A percentile compares a stretch with the other conserved stretches of the same genome.
Evolutionary conservation across 2,329 filamentous ascomycete species (phyloP).

Genomic region (Xylaria digitata): DNA sequence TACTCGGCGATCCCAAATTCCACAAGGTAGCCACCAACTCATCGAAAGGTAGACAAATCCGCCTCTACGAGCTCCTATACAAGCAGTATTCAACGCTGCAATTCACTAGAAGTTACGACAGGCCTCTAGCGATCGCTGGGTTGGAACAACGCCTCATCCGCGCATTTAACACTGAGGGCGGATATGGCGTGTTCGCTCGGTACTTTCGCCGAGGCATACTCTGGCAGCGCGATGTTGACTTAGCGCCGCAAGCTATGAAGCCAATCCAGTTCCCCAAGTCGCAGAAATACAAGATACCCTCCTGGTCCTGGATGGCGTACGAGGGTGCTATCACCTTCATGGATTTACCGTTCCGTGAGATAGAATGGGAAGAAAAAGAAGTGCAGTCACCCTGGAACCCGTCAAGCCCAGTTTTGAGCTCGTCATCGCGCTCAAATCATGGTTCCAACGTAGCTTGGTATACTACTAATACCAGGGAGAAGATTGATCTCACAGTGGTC

Average conservation of each 20-base stretch:
- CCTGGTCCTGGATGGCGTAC: constrained; percentile 41
- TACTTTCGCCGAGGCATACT: constrained; percentile 33
- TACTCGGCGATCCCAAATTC: constrained; percentile 49
- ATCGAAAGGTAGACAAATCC: constrained; percentile 32
- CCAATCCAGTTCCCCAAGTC: constrained; percentile 28
- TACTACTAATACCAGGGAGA: constrained; percentile 17
- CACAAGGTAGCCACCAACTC: constrained; percentile 27
- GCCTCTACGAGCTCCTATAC: constrained; percentile 35
- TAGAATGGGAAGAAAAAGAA: constrained; percentile 31
- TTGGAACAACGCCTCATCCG: constrained; percentile 35
- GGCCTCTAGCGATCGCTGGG: constrained; percentile 36
- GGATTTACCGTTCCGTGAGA: constrained; percentile 29
- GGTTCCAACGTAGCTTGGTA: constrained; percentile 14
- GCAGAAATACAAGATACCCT: constrained; percentile 26
- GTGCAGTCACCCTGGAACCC: constrained; percentile 28
- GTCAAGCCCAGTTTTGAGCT: neutral
- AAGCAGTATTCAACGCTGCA: constrained; percentile 31
- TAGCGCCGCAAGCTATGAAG: constrained; percentile 1
- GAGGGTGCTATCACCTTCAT: constrained; percentile 36
- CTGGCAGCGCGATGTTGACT: constrained; percentile 25
- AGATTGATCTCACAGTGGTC: constrained; percentile 16
- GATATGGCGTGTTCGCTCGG: constrained; percentile 35
- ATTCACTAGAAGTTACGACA: constrained; percentile 31
- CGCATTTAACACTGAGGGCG: constrained; percentile 32
- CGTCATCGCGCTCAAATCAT: neutral